A percentile compares a stretch with the other conserved stretches of the same genome.
Evolutionary conservation across 2,329 filamentous ascomycete genomes (phyloP).

Genomic region (Fusarium agapanthi): DNA sequence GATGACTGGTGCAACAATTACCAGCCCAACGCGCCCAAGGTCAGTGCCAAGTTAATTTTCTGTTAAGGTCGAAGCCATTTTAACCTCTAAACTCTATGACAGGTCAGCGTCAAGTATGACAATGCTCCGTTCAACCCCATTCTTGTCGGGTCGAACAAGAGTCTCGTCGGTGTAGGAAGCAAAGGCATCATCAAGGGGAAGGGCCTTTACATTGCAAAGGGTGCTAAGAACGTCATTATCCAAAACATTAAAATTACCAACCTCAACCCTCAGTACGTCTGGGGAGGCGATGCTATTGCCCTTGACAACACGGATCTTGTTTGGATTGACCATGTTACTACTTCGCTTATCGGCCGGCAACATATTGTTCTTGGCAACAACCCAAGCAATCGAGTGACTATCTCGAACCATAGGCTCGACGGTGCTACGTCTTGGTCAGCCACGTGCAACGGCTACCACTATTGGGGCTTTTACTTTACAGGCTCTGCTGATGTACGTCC

Average conservation of each 20-base stretch:
- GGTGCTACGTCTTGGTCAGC: conserved; percentile 41
- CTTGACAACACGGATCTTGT: conserved; percentile 42
- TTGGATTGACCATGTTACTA: conserved; percentile 8
- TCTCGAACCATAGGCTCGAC: conserved; percentile 3
- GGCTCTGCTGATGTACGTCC: conserved; percentile 53
- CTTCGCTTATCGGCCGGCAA: neutral
- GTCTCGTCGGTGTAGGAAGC: conserved; percentile 61
- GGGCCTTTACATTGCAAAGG: conserved; percentile 44
- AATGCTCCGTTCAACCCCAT: conserved; percentile 62
- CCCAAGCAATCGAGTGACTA: neutral
- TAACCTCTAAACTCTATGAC: accelerated
- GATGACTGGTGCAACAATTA: conserved; percentile 68
- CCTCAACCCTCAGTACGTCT: conserved; percentile 66
- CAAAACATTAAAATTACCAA: conserved; percentile 66
- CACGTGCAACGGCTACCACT: conserved; percentile 65
- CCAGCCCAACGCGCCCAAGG: conserved; percentile 58
- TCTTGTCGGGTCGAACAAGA: conserved; percentile 65
- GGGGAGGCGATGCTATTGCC: conserved; percentile 67
- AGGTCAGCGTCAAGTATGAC: conserved; percentile 56
- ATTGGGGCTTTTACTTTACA: conserved; percentile 66
- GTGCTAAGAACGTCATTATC: conserved; percentile 64
- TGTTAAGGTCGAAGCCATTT: accelerated
- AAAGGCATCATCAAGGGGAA: conserved; percentile 66
- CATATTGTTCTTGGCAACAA: neutral
- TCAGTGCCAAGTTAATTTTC: conserved; percentile 44